Evolutionary conservation across 805 yeast genomes (phyloP), one percentile per base, ranked within the genome.

Genomic region (Ogataea polymorpha): DNA sequence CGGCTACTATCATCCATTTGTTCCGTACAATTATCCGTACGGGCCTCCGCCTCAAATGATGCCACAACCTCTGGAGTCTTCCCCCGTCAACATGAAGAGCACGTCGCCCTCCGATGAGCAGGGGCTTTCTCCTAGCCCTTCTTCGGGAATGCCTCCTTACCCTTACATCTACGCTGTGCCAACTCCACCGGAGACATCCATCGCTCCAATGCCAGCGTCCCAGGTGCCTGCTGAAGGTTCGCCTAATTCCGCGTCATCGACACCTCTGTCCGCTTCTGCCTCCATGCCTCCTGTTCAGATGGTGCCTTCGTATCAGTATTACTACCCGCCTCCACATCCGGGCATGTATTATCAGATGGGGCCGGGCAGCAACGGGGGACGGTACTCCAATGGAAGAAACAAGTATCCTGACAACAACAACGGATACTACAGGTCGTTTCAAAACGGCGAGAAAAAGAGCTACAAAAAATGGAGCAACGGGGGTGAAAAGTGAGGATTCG

Each of bases 81-180:
- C 36, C 7, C 28, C 42, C 13, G 23, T 31, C 18, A 21, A 24
- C 12, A 31, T 29, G 27, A 35, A 29, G n/a, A 26, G 32, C 15
- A 24, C 35, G 5, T 34, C 39, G n/a, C 26, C 44, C 15, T 17
- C 39, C 4, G 15, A 17, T 2, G 33, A 20, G n/a, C 33, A 31
- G 12, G n/a, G n/a, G 11, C 45, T 23, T 27, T 10, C 31, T n/a
- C 42, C 36, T 7, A 16, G 13, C 14, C 41, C 34, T 15, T 12
- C 35, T 13, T 14, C 44, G 6, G 35, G 45, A 5, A 6, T 42
- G 14, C 40, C 43, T 12, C 26, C 48, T 14, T 48, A 48, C 32
- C 48, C 41, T n/a, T 47, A 48, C 28, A 46, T 38, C 30, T 50
- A 44, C 26, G 46, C 51, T 15, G 32, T 45, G 14, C 31, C 47